A percentile compares a stretch with the other conserved stretches of the same genome.
Conservation (phyloP, 1,284 basidiomycete species). For the Cutaneotrichosporon sp. region DNA sequence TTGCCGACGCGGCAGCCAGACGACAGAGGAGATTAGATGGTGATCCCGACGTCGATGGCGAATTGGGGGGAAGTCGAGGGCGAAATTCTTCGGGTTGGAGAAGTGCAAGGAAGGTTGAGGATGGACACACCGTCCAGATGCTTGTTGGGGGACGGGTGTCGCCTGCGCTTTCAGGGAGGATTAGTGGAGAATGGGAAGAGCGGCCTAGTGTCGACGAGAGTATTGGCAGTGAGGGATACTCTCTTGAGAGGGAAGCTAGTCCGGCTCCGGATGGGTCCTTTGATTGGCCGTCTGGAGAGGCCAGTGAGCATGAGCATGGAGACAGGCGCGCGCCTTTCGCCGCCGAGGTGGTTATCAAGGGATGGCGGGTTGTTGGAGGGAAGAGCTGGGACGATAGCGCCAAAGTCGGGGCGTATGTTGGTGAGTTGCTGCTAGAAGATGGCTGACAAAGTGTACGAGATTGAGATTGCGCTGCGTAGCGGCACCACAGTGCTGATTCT, state of each 20-base stretch:
- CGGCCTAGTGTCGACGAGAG: background rate
- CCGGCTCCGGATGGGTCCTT: background rate
- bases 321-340: conserved; percentile 30
- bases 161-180: background rate
- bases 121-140: background rate
- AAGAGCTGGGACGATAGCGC: conserved; percentile 37
- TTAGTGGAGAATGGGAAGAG: background rate
- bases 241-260: background rate
- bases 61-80: background rate
- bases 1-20: conserved; percentile 1
- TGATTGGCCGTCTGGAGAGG: background rate
- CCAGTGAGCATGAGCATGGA: background rate
- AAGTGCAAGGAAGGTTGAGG: background rate
- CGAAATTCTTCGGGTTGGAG: conserved; percentile 3
- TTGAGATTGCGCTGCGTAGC: conserved; percentile 37
- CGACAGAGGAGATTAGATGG: conserved; percentile 10
- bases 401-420: conserved; percentile 48
- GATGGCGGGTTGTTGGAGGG: conserved; percentile 48
- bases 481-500: conserved; percentile 40
- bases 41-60: conserved; percentile 8
- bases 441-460: conserved; percentile 41
- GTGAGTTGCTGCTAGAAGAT: conserved; percentile 29
- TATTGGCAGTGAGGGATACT: background rate
- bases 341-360: conserved; percentile 37
- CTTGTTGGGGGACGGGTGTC: background rate